phyloP scores from a whole-genome alignment of 805 yeast genomes.

The Starmerella sp. region DNA sequence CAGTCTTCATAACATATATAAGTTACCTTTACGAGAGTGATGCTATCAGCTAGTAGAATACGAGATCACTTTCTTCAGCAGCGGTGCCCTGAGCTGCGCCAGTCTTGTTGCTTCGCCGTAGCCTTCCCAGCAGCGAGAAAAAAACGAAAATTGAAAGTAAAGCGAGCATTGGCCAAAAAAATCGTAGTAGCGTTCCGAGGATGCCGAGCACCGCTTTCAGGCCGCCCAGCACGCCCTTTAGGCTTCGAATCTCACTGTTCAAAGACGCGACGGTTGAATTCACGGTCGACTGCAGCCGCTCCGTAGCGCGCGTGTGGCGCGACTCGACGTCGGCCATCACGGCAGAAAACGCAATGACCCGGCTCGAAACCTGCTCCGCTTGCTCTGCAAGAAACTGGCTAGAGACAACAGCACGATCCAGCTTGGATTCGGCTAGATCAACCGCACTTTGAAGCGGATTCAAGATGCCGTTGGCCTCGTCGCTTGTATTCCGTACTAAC shows the following conservation, averaged over 20 bases:
- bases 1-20: no score
- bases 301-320: slow-evolving; percentile 1
- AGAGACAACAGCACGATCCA: neutral
- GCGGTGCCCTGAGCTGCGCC: neutral
- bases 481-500: neutral
- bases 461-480: neutral
- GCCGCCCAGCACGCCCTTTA: neutral
- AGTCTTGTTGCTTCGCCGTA: neutral
- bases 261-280: neutral
- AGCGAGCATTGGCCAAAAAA: neutral
- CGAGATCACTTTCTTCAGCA: neutral
- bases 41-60: neutral
- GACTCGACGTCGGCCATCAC: neutral
- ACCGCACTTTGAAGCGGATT: neutral
- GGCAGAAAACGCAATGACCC: neutral
- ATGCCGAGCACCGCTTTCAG: neutral
- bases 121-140: neutral
- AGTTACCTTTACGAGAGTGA: no score
- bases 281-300: neutral
- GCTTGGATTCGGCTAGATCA: neutral
- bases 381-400: neutral
- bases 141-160: neutral
- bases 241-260: neutral
- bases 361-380: neutral
- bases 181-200: neutral